Base-by-base conservation (phyloP, 306 rosid genomes). In the Acacia melanoxylon region DNA sequence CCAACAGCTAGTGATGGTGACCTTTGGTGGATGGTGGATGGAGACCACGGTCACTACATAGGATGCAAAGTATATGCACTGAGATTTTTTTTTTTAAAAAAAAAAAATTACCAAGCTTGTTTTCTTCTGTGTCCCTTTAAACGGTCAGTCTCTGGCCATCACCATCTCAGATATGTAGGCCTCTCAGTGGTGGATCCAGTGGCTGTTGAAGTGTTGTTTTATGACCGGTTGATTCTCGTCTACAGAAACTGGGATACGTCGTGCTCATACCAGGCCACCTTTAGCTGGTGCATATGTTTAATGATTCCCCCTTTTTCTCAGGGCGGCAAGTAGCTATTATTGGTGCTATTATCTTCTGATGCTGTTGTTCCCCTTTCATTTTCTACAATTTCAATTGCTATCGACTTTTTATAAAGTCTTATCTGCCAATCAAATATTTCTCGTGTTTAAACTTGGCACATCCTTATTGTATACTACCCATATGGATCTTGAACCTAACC, bases 341-440 rank as follows among this genome's bases (percentile, higher is more conserved):
- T 78, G 81, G 74, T 77, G 78, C 84, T 78, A 81, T 37, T 66
- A 58, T 61, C 72, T 40, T 35, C 75, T 11, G 78, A 83, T 56
- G 68, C 29, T 22, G 82, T 80, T 75, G 15, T 75, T 72, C 54
- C 79, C 37, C 66, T 86, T 81, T 63, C 35, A 20, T 58, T 62
- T 37, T 79, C 70, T 41, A 51, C 49, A 56, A 54, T 67, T 74
- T 78, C 72, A 51, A 77, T 74, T 59, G 42, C 31, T 19, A n/a
- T 77, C 27, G 17, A n/a, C 42, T 31, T 80, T 27, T 67, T n/a
- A 1, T 27, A 2, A 72, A 48, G 62, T 68, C 54, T 79, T 67
- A 16, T 15, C 29, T 68, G 78, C 83, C 81, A 82, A 89, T 86
- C 89, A 84, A 77, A 84, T 76, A 62, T 76, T 44, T 51, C 76